Percentiles rank a stretch among this genome's conserved stretches.
These are phyloP conservation scores for Agrocybe pediades DNA, from an alignment of 768 basidiomycete genomes.

Conservation along the genomic window DNA sequence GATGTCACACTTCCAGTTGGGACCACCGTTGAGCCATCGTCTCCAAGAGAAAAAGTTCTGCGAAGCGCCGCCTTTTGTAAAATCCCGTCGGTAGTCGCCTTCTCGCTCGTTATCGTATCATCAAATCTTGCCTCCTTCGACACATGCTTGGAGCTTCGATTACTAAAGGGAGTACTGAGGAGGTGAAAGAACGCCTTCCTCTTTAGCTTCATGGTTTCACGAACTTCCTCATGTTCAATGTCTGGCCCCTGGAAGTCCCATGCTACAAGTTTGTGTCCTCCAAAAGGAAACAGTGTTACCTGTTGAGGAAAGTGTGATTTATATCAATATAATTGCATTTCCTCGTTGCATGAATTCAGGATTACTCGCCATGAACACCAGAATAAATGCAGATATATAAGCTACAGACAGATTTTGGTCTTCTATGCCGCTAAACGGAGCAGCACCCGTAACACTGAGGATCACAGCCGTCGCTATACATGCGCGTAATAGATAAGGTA, in stretches of 20 bases:
- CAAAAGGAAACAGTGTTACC: conserved; percentile 68
- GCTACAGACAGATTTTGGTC: conserved; percentile 69
- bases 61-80: conserved; percentile 1
- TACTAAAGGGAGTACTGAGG: not conserved
- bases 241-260: conserved; percentile 71
- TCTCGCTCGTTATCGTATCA: conserved; percentile 4
- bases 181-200: conserved; percentile 25
- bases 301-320: conserved; percentile 27
- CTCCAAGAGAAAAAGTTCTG: conserved; percentile 25
- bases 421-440: conserved; percentile 58
- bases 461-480: conserved; percentile 71
- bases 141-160: not conserved
- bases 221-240: conserved; percentile 56
- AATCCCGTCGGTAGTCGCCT: not conserved
- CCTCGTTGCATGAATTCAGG: too few species aligned
- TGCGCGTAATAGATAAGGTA: not conserved
- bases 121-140: not conserved
- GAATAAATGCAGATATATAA: conserved; percentile 62
- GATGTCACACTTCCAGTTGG: conserved; percentile 13
- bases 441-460: conserved; percentile 58
- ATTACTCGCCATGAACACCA: conserved; percentile 65
- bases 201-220: conserved; percentile 41
- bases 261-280: conserved; percentile 53
- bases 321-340: too few species aligned
- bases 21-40: conserved; percentile 21